A percentile compares a stretch with the other conserved stretches of the same genome.
Evolutionary conservation across 1,139 yeast genomes (phyloP).

Genomic region (Saccharomyces uvarum): DNA sequence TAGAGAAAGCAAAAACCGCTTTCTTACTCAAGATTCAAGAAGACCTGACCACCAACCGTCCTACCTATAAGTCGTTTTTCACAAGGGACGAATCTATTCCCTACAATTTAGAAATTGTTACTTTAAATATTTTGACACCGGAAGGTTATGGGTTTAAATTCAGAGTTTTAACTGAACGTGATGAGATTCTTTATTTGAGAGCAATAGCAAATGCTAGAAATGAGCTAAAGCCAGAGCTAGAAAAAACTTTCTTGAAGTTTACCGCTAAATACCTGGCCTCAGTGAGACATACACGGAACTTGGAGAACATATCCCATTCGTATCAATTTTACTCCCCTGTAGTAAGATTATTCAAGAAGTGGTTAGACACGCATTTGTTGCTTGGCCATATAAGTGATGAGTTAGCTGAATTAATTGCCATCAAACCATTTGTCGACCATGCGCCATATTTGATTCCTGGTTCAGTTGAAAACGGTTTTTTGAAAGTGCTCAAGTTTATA

Average conservation of each 20-base stretch:
- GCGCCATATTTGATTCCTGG: slow-evolving; percentile 76
- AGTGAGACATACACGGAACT: slow-evolving; percentile 75
- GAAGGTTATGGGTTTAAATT: slow-evolving; percentile 81
- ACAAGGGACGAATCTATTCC: slow-evolving; percentile 62
- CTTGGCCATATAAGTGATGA: slow-evolving; percentile 68
- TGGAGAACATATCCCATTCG: slow-evolving; percentile 62
- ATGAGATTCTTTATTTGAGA: slow-evolving; percentile 62
- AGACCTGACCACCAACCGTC: slow-evolving; percentile 38
- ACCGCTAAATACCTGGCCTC: slow-evolving; percentile 60
- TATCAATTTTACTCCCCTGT: slow-evolving; percentile 73
- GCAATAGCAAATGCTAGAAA: slow-evolving; percentile 56
- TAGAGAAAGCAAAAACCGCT: slow-evolving; percentile 87
- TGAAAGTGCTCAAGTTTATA: slow-evolving; percentile 62
- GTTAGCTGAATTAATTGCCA: slow-evolving; percentile 69
- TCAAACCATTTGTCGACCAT: slow-evolving; percentile 80
- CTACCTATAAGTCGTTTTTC: slow-evolving; percentile 51
- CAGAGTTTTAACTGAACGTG: slow-evolving; percentile 72
- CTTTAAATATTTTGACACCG: slow-evolving; percentile 65
- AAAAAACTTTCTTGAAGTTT: slow-evolving; percentile 56
- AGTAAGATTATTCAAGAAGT: slow-evolving; percentile 73
- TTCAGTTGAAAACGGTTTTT: slow-evolving; percentile 71
- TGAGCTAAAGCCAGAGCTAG: slow-evolving; percentile 52
- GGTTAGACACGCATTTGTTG: slow-evolving; percentile 73
- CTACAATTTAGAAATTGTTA: slow-evolving; percentile 49
- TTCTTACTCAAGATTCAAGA: slow-evolving; percentile 70